Base-by-base conservation (phyloP, 1,284 basidiomycete genomes). In the Agaricales sp. region DNA sequence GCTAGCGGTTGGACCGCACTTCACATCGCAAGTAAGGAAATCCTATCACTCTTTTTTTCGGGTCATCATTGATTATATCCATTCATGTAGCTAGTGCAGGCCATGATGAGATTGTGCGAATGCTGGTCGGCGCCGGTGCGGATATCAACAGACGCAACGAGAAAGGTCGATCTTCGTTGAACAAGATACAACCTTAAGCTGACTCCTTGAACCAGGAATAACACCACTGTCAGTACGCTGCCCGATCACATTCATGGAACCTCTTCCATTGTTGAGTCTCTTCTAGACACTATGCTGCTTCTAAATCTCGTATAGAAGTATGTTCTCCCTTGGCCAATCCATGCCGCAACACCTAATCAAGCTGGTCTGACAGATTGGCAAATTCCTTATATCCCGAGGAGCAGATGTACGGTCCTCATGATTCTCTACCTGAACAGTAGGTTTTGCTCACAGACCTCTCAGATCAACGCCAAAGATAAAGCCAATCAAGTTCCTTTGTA, bases 391-490 rank as follows among this genome's bases (percentile, higher is more conserved):
- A 55, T 70, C 77, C 46, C 77, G 87, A 62, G 92, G 92, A 43
- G 92, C 92, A 51, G 91, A 96, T 61, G 92, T 92, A 67, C 54
- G 72, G 67, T 51, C 47, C 56, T 6, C 35, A 21, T 49, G 21
- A 18, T 45, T 43, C 35, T 18, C 41, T 18, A 19, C 45, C 45
- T 23, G 37, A 44, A 20, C n/a, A 45, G 24, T 26, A 45, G 21
- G 14, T 22, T 45, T 21, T 37, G 16, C 52, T 66, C 44, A 66
- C 46, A 44, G 43, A 49, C 20, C 39, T 52, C 38, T n/a, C 57
- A 94, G 91, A 87, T 93, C 67, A 97, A 96, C 61, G 85, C 85
- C 35, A 85, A 80, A 67, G 93, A 97, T 71, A 84, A 82, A 57
- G 91, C 92, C 20, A 90, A 86, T 61, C 93, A 97, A 67, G 73